Evolutionary conservation across 495 filamentous ascomycete genomes (phyloP).

Genomic region (Aspergillus bertholletiae): DNA sequence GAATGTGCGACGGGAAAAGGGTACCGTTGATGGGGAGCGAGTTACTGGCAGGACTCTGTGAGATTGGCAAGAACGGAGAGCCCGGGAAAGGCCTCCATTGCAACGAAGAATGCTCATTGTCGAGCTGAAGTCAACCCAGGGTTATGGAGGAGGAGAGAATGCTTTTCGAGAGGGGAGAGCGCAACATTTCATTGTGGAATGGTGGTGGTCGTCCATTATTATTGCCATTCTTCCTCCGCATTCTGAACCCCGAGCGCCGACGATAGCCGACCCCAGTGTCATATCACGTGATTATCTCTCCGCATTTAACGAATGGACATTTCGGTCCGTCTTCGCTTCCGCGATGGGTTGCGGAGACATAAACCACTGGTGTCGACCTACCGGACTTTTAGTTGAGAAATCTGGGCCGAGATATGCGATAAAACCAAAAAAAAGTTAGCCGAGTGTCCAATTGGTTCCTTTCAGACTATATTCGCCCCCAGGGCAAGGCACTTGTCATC

Average conservation of each 20-base stretch:
- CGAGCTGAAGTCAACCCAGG: background rate
- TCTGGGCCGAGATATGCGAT: background rate
- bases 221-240: constrained; percentile 12
- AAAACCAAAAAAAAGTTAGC: background rate
- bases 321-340: background rate
- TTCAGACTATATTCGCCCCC: background rate
- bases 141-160: constrained; percentile 2
- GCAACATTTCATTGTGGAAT: constrained; percentile 5
- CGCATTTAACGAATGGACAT: no score
- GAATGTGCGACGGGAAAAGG: constrained; percentile 46
- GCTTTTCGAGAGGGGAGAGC: constrained; percentile 19
- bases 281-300: constrained; percentile 30
- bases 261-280: constrained; percentile 36
- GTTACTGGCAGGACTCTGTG: constrained; percentile 28
- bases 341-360: background rate
- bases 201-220: background rate
- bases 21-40: constrained; percentile 17
- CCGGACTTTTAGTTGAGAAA: background rate
- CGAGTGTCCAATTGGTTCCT: background rate
- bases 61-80: constrained; percentile 24
- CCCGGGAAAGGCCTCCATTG: constrained; percentile 23
- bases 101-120: constrained; percentile 36
- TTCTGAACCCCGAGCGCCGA: constrained; percentile 25
- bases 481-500: background rate
- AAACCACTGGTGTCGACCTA: background rate